Evolutionary conservation across 2,329 filamentous ascomycete genomes (phyloP).

Genomic region (Ceratocystiopsis brevicomis): DNA sequence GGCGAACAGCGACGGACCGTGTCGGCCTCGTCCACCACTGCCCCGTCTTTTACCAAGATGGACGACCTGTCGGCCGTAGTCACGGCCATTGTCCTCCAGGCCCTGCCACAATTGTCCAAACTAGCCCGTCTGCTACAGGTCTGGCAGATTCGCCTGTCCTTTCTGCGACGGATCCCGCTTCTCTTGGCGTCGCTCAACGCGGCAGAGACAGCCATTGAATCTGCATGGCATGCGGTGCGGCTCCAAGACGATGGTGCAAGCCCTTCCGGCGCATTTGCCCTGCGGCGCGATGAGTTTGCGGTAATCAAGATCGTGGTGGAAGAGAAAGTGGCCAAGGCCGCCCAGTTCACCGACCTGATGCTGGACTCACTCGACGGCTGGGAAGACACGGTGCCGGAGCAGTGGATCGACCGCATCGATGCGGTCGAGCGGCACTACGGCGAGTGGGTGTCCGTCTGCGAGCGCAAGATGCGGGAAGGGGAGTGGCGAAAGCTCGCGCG

Average conservation of each 20-base stretch:
- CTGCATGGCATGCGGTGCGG: conserved; percentile 45
- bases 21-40: conserved; percentile 21
- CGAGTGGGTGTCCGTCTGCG: conserved; percentile 63
- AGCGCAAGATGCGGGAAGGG: conserved; percentile 50
- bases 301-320: conserved; percentile 47
- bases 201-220: conserved; percentile 42
- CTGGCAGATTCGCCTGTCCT: conserved; percentile 60
- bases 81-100: conserved; percentile 78
- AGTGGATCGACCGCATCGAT: conserved; percentile 80
- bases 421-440: conserved; percentile 57
- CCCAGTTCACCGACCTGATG: conserved; percentile 61
- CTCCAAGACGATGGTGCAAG: conserved; percentile 3
- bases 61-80: conserved; percentile 82
- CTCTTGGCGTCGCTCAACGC: conserved; percentile 49
- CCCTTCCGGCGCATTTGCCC: conserved; percentile 13
- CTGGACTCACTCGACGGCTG: conserved; percentile 72
- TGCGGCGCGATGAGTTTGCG: conserved; percentile 24
- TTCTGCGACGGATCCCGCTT: conserved; percentile 54
- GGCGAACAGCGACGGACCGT: conserved; percentile 10
- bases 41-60: conserved; percentile 43
- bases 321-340: conserved; percentile 48
- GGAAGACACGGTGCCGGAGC: conserved; percentile 65
- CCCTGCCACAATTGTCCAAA: conserved; percentile 61
- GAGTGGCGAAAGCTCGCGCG: conserved; percentile 23
- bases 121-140: conserved; percentile 53